A percentile compares a stretch with the other conserved stretches of the same genome.
Evolutionary conservation across 2,329 filamentous ascomycete genomes (phyloP).

Genomic region (Scedosporium minutisporum): DNA sequence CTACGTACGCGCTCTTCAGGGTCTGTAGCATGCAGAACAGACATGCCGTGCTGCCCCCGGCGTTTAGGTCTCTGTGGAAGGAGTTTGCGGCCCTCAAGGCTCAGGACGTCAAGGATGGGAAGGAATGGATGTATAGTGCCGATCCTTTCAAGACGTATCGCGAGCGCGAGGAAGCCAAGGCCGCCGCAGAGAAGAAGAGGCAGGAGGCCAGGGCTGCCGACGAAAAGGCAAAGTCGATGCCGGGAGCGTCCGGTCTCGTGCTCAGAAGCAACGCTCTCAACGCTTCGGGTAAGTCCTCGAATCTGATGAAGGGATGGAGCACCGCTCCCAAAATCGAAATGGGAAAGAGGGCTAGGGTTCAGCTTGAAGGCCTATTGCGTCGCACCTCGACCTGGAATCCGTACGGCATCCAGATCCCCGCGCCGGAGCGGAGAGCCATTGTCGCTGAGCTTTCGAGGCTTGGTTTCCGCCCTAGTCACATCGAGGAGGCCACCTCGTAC

Average conservation of each 20-base stretch:
- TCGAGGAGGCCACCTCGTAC: constrained; percentile 75
- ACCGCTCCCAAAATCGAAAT: constrained; percentile 86
- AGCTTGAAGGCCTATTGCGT: constrained; percentile 72
- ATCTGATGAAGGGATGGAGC: constrained; percentile 66
- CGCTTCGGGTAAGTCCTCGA: constrained; percentile 18
- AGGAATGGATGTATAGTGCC: constrained; percentile 84
- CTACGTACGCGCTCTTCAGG: constrained; percentile 81
- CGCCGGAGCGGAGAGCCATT: constrained; percentile 46
- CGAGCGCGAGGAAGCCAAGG: constrained; percentile 71
- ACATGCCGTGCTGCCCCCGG: constrained; percentile 86
- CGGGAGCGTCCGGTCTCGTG: constrained; percentile 44
- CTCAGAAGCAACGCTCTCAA: constrained; percentile 1
- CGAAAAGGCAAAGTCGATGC: constrained; percentile 58
- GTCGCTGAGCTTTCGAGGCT: constrained; percentile 66
- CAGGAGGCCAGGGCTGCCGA: constrained; percentile 58
- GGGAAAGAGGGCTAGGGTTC: constrained; percentile 67
- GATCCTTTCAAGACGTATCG: constrained; percentile 80
- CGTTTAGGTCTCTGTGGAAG: constrained; percentile 86
- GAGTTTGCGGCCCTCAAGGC: constrained; percentile 77
- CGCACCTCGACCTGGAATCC: constrained; percentile 81
- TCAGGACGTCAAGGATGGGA: constrained; percentile 67
- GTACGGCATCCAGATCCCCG: constrained; percentile 56
- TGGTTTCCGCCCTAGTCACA: constrained; percentile 81
- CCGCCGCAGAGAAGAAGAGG: constrained; percentile 67
- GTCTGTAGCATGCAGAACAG: constrained; percentile 95